These are phyloP conservation scores for Tulasnella calospora DNA, from an alignment of 768 basidiomycete species.

Conservation along the genomic window DNA sequence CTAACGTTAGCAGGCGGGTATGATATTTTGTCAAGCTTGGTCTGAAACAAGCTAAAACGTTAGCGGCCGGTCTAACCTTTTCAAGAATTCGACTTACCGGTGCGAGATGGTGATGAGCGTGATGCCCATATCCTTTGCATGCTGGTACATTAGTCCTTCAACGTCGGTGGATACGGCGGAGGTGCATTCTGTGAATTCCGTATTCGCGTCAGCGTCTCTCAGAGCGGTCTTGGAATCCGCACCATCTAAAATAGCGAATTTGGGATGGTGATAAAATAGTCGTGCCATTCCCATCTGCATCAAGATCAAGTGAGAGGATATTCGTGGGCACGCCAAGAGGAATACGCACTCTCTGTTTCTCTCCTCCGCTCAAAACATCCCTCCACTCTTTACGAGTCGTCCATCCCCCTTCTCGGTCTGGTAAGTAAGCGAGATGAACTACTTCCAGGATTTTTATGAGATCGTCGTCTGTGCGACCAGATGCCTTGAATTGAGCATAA, in stretches of 20 bases:
- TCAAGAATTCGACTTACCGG: constrained; percentile 46
- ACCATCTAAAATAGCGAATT: constrained; percentile 84
- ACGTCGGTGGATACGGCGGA: constrained; percentile 95
- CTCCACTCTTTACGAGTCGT: constrained; percentile 90
- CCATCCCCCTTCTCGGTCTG: constrained; percentile 85
- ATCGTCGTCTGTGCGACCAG: constrained; percentile 60
- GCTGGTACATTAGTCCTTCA: constrained; percentile 92
- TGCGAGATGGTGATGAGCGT: constrained; percentile 91
- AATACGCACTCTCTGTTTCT: constrained; percentile 77
- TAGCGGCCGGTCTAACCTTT: background rate
- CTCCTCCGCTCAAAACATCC: constrained; percentile 91
- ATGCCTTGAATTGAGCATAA: constrained; percentile 62
- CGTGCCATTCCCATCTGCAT: constrained; percentile 81
- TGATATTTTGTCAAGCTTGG: constrained; percentile 88
- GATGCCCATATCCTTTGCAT: constrained; percentile 80
- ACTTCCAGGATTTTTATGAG: constrained; percentile 71
- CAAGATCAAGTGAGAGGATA: background rate
- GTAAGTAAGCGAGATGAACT: constrained; percentile 80
- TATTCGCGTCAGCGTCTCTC: background rate
- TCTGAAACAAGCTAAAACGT: constrained; percentile 37
- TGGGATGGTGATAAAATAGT: constrained; percentile 83
- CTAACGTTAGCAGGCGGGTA: constrained; percentile 72
- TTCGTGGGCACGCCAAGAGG: background rate
- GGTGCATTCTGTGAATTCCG: constrained; percentile 65
- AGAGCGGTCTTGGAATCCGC: constrained; percentile 32